phyloP scores from a whole-genome alignment of 1,139 yeast genomes.

The Scheffersomyces titani region DNA sequence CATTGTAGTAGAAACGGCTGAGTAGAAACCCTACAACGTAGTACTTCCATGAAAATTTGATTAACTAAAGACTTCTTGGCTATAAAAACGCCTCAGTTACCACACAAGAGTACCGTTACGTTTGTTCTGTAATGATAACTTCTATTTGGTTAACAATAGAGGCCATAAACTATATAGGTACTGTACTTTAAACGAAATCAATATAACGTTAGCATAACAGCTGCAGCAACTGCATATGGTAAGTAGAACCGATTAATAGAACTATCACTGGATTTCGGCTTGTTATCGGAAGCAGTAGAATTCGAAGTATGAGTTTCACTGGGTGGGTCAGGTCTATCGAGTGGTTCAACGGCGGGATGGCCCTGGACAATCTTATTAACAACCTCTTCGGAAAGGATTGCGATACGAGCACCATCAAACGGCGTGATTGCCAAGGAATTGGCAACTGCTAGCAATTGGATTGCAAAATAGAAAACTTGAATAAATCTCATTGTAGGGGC shows the following conservation, averaged over 20 bases:
- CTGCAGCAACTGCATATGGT: neutral
- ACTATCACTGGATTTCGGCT: neutral
- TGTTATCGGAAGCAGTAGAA: neutral
- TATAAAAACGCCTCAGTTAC: neutral
- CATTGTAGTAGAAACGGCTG: neutral
- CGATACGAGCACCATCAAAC: neutral
- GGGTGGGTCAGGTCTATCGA: neutral
- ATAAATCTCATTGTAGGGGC: neutral
- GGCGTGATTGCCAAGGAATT: neutral
- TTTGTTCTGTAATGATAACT: neutral
- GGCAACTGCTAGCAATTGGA: conserved; percentile 1
- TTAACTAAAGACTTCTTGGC: neutral
- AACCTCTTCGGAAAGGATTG: neutral
- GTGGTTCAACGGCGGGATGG: neutral
- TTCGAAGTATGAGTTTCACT: no score
- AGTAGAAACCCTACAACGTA: neutral
- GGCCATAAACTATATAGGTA: neutral
- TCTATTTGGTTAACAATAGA: no score
- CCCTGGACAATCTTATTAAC: neutral
- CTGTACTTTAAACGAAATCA: neutral
- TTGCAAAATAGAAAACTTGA: neutral
- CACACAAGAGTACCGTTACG: neutral
- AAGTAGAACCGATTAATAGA: neutral
- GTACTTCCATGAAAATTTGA: neutral
- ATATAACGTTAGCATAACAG: neutral